These are phyloP conservation scores for Tuber umbilicatum DNA, from an alignment of 495 filamentous ascomycete species.

Conservation along the genomic window DNA sequence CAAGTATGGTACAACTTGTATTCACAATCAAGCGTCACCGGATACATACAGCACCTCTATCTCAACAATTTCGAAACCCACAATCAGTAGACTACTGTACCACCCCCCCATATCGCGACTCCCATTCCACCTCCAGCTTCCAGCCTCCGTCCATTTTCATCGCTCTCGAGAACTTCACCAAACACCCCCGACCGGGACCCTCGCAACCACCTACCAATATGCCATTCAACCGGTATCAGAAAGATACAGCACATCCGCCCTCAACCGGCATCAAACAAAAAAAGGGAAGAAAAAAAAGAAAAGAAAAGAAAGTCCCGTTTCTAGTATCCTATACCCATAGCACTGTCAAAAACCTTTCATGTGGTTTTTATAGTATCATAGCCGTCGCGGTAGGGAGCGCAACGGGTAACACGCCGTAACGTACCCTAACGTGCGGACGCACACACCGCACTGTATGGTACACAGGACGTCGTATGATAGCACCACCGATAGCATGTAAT, in stretches of 20 bases:
- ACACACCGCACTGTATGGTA: background rate
- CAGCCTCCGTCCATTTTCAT: background rate
- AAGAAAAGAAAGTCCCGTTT: background rate
- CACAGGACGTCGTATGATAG: background rate
- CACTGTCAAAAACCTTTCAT: background rate
- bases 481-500: background rate
- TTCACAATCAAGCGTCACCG: constrained; percentile 13
- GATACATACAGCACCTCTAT: constrained; percentile 1
- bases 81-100: constrained; percentile 10
- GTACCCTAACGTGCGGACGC: background rate
- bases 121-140: no score
- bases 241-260: background rate
- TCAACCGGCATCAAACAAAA: background rate
- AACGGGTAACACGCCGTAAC: background rate
- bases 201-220: constrained; percentile 1
- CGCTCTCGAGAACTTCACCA: background rate
- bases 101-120: constrained; percentile 7
- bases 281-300: background rate
- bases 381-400: background rate
- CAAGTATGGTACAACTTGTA: no score
- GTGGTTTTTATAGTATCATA: background rate
- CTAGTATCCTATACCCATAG: background rate
- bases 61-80: constrained; percentile 5
- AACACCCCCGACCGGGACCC: background rate
- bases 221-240: background rate